Percentiles rank a stretch among this genome's conserved stretches.
These are phyloP conservation scores for Pseudoturritis turrita DNA, from an alignment of 345 rosid genomes.

Conservation along the genomic window DNA sequence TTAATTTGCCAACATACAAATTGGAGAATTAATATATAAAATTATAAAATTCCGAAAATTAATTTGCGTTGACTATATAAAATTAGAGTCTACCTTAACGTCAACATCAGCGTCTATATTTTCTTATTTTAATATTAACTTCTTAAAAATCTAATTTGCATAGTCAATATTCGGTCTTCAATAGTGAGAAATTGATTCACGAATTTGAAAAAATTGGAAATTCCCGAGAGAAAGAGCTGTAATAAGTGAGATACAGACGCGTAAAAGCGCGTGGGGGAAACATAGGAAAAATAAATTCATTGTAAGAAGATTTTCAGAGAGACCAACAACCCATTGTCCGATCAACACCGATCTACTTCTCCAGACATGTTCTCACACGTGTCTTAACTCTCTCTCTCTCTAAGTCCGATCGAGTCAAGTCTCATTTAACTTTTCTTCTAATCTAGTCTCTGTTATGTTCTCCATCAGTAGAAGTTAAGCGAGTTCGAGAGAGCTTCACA, in stretches of 20 bases:
- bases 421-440: neutral
- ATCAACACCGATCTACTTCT: constrained; percentile 33
- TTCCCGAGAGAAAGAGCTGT: neutral
- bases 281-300: neutral
- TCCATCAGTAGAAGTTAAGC: neutral
- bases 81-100: too few relatives aligned
- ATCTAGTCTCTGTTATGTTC: constrained; percentile 17
- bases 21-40: too few relatives aligned
- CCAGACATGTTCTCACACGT: constrained; percentile 35
- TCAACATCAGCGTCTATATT: too few relatives aligned
- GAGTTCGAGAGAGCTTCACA: neutral
- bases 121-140: too few relatives aligned
- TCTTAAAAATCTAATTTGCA: too few relatives aligned
- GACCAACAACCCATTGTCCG: constrained; percentile 33
- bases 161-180: too few relatives aligned
- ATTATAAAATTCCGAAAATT: too few relatives aligned
- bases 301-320: constrained; percentile 4
- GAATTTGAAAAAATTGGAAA: too few relatives aligned
- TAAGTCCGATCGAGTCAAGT: neutral
- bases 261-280: neutral
- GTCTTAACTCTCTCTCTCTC: neutral
- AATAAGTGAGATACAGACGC: neutral
- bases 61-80: too few relatives aligned
- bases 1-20: too few relatives aligned
- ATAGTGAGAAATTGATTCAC: too few relatives aligned